Conservation (phyloP, 768 basidiomycete species). For the Russula griseocarnosa region DNA sequence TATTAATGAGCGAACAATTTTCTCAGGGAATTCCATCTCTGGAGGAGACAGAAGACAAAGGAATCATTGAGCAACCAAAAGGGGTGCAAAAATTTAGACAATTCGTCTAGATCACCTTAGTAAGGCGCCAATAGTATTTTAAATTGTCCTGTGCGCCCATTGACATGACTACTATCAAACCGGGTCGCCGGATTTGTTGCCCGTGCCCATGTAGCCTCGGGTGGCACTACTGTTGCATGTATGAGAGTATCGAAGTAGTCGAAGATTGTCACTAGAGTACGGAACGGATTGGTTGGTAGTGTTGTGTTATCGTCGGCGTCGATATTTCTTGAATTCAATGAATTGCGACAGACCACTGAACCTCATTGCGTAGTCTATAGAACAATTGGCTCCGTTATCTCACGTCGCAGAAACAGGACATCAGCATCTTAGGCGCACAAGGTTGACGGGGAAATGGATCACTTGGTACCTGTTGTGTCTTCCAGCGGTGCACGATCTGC, state of each 20-base stretch:
- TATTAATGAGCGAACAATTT: neutral
- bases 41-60: slow-evolving; percentile 27
- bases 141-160: neutral
- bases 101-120: slow-evolving; percentile 4
- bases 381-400: no score
- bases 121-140: no score
- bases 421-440: no score
- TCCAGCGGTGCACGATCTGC: no score
- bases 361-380: no score
- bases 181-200: no score
- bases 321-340: neutral
- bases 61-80: slow-evolving; percentile 5
- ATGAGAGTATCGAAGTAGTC: slow-evolving; percentile 24
- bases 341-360: no score
- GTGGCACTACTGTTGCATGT: slow-evolving; percentile 11
- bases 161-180: no score
- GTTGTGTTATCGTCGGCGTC: slow-evolving; percentile 1
- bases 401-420: no score
- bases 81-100: slow-evolving; percentile 15
- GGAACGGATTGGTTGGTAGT: neutral
- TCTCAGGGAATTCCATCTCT: slow-evolving; percentile 23
- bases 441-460: no score
- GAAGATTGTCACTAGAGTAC: slow-evolving; percentile 11
- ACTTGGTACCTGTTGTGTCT: no score
- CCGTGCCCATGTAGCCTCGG: neutral